Evolutionary conservation across 805 yeast genomes (phyloP), one percentile per base, ranked within the genome.

Genomic region (Yamadazyma laniorum): DNA sequence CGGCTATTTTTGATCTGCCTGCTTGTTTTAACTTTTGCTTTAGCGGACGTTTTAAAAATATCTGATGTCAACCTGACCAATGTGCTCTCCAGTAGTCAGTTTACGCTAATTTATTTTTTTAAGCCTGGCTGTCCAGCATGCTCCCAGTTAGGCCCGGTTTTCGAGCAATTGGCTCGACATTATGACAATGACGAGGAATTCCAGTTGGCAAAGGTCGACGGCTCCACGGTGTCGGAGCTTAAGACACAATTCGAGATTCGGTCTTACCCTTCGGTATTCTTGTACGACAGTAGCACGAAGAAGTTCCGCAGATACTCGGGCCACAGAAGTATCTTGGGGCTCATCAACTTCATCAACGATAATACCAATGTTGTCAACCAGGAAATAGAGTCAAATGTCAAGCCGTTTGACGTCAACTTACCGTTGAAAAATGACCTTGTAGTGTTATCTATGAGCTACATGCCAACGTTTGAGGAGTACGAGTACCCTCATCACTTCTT

Each of bases 191-290:
- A 60, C 30, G 52, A 65, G 4, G 51, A 55, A 9, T 53, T 68
- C 16, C 74, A 67, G 43, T 32, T 64, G 1, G 32, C 63, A 18
- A 61, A 61, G 40, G 47, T 60, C 5, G 56, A 67, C 33, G 64
- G 58, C 1, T 56, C 56, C 45, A 9, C 6, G 9, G 9, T 9
- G 9, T 53, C 50, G 25, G 51, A 65, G 13, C 54, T 75, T 5
- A 56, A 69, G 26, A 49, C 48, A 23, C 52, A 67, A 33, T 75
- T 76, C 41, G 48, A 51, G 12, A 59, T 79, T 3, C 42, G 47
- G 8, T 66, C 64, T 14, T 80, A 63, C 50, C 86, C 86, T 1
- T 61, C 72, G 1, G 40, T 80, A 34, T 67, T 70, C 46, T 49
- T 79, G 23, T 70, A 74, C 42, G 56, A 70, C 23, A 59, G 61